A percentile compares a stretch with the other conserved stretches of the same genome.
These are phyloP conservation scores for Immersiporthe knoxdaviesiana DNA, from an alignment of 2,329 filamentous ascomycete species.

Conservation along the genomic window DNA sequence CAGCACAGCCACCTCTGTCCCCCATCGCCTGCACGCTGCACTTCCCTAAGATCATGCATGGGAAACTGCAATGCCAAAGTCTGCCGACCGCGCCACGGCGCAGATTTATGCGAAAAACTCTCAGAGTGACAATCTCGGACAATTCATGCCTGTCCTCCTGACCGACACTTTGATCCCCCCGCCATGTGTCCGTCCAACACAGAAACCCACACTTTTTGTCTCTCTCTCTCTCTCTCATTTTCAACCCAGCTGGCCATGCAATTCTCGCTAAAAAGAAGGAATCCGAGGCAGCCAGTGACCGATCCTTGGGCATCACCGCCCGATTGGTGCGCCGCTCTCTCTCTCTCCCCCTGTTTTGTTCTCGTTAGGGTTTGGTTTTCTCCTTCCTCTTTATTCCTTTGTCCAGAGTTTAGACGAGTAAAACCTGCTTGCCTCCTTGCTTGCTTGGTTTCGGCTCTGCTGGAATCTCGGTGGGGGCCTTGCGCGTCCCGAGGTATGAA, in stretches of 20 bases:
- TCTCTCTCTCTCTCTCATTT: too few species aligned
- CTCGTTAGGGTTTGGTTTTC: too few species aligned
- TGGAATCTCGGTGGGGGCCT: not conserved
- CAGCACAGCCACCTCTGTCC: not conserved
- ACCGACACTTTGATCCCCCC: not conserved
- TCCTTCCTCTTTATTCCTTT: too few species aligned
- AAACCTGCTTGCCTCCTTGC: too few species aligned
- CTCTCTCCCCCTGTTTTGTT: too few species aligned
- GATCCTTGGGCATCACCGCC: not conserved
- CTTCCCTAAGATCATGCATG: too few species aligned
- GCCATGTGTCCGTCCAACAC: not conserved
- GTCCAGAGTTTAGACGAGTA: too few species aligned
- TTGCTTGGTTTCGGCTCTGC: not conserved
- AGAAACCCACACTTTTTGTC: not conserved
- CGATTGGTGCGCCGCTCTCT: too few species aligned
- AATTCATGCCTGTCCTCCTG: not conserved
- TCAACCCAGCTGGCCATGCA: not conserved
- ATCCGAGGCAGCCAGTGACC: not conserved
- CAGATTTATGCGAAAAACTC: not conserved
- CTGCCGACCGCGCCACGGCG: too few species aligned
- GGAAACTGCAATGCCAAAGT: too few species aligned
- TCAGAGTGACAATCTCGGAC: too few species aligned
- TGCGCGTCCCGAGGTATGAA: not conserved
- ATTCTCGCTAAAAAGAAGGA: not conserved
- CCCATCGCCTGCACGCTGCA: too few species aligned